Evolutionary conservation across 345 rosid species (phyloP).

Genomic region (Linum tenue): DNA sequence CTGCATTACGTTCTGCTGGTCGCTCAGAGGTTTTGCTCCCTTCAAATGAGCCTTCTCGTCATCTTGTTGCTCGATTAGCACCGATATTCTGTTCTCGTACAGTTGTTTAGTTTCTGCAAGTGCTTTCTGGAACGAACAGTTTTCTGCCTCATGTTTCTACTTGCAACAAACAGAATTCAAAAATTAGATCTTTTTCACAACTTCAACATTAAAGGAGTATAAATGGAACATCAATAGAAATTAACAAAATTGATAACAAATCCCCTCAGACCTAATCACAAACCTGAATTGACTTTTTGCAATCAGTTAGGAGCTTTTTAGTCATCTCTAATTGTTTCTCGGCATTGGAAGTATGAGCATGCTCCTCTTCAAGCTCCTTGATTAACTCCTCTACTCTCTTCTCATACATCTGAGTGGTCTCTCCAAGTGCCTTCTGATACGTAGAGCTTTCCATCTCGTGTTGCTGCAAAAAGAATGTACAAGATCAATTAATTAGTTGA

Average conservation of each 20-base stretch:
- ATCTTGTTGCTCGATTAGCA: constrained; percentile 49
- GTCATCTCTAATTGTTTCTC: constrained; percentile 40
- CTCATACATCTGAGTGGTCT: constrained; percentile 71
- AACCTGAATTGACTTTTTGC: constrained; percentile 56
- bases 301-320: constrained; percentile 42
- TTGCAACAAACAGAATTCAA: constrained; percentile 14
- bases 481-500: no score
- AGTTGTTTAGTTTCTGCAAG: constrained; percentile 53
- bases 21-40: constrained; percentile 33
- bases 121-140: constrained; percentile 52
- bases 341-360: constrained; percentile 24
- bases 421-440: constrained; percentile 58
- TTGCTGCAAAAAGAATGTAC: constrained; percentile 1
- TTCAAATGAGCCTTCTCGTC: constrained; percentile 38
- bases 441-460: constrained; percentile 13
- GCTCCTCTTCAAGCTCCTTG: constrained; percentile 51
- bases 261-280: neutral
- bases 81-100: constrained; percentile 59
- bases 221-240: neutral
- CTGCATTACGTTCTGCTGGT: constrained; percentile 47
- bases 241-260: no score
- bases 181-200: neutral
- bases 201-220: neutral
- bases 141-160: constrained; percentile 51
- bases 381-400: constrained; percentile 54